These are phyloP conservation scores for Globisporangium ultimum DNA, from an alignment of 352 stramenopile species.

Conservation along the genomic window DNA sequence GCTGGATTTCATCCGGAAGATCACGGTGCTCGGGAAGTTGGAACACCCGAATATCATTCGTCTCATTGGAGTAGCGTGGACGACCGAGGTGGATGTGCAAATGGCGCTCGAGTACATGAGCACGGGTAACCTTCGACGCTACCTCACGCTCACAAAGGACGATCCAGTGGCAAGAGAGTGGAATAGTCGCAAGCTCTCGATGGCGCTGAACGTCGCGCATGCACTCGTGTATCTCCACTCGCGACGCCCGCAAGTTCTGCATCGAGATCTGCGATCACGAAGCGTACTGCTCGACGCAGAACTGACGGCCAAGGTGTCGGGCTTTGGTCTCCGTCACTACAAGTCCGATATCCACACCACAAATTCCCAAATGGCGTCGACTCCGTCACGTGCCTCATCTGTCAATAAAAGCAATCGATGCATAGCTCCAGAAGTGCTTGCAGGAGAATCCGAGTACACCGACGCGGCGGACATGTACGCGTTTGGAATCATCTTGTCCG, in stretches of 20 bases:
- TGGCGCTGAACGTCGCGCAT: conserved; percentile 60
- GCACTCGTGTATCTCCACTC: conserved; percentile 69
- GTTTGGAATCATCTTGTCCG: conserved; percentile 65
- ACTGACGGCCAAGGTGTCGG: conserved; percentile 58
- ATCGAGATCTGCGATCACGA: conserved; percentile 69
- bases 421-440: conserved; percentile 64
- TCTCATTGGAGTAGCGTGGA: conserved; percentile 79
- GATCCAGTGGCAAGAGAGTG: conserved; percentile 31
- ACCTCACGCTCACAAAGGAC: conserved; percentile 31
- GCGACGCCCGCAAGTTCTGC: conserved; percentile 44
- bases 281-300: conserved; percentile 62
- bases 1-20: conserved; percentile 56
- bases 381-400: conserved; percentile 21
- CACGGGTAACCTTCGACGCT: conserved; percentile 54
- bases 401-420: conserved; percentile 39
- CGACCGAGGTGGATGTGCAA: conserved; percentile 41
- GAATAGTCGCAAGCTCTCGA: conserved; percentile 48
- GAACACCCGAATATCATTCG: conserved; percentile 76
- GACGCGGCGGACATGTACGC: conserved; percentile 65
- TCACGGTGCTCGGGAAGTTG: conserved; percentile 56
- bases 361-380: conserved; percentile 10
- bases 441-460: conserved; percentile 35
- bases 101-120: conserved; percentile 78
- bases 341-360: conserved; percentile 8
- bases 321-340: conserved; percentile 61